Evolutionary conservation across 2,329 filamentous ascomycete genomes (phyloP).

Genomic region (Sclerotinia minor): DNA sequence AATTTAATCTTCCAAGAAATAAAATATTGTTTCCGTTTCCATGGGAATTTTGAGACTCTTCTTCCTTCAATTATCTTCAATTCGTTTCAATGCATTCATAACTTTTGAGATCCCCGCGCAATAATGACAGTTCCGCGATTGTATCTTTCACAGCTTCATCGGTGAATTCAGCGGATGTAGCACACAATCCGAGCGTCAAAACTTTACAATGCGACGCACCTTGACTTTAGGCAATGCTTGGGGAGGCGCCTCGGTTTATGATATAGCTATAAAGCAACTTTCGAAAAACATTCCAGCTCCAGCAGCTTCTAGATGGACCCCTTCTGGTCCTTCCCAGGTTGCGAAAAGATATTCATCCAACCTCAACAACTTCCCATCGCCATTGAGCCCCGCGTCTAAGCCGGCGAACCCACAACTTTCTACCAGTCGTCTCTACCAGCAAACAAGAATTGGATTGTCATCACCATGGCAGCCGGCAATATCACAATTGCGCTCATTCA

Average conservation of each 20-base stretch:
- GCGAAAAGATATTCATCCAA: constrained; percentile 30
- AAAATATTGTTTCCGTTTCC: constrained; percentile 11
- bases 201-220: constrained; percentile 37
- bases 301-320: constrained; percentile 25
- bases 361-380: constrained; percentile 27
- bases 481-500: constrained; percentile 38
- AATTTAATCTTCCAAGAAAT: neutral
- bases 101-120: constrained; percentile 22
- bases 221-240: constrained; percentile 32
- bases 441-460: constrained; percentile 28
- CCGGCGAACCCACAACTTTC: constrained; percentile 25
- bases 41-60: neutral
- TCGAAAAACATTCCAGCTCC: constrained; percentile 27
- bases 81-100: neutral
- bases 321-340: constrained; percentile 15
- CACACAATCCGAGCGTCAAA: constrained; percentile 24
- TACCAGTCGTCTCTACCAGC: constrained; percentile 26
- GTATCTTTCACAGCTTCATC: constrained; percentile 30
- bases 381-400: constrained; percentile 25
- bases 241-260: constrained; percentile 30
- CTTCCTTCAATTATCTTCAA: constrained; percentile 1
- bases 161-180: constrained; percentile 38
- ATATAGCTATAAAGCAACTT: constrained; percentile 35
- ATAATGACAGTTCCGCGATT: constrained; percentile 36
- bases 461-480: constrained; percentile 39